Evolutionary conservation across 2,329 filamentous ascomycete species (phyloP).

Genomic region (Chaetomiaceae sp.): DNA sequence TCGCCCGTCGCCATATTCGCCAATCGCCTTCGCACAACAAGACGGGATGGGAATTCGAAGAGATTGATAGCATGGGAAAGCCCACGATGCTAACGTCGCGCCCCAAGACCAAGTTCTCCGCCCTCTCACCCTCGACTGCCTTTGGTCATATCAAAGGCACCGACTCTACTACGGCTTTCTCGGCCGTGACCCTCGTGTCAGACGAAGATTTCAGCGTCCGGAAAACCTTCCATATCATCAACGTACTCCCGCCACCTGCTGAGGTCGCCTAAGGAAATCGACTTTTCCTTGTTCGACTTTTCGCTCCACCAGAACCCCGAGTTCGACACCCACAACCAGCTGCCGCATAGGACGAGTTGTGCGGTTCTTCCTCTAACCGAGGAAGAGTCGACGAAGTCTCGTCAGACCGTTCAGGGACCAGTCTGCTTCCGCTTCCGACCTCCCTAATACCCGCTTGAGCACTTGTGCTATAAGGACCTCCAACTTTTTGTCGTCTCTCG

Average conservation of each 20-base stretch:
- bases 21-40: not conserved
- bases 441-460: slow-evolving; percentile 66
- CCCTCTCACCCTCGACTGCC: slow-evolving; percentile 39
- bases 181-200: slow-evolving; percentile 58
- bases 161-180: slow-evolving; percentile 55
- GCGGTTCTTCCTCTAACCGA: slow-evolving; percentile 98
- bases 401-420: slow-evolving; percentile 85
- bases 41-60: not conserved
- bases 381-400: slow-evolving; percentile 99
- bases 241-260: slow-evolving; percentile 58
- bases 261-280: slow-evolving; percentile 46
- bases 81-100: slow-evolving; percentile 15
- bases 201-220: slow-evolving; percentile 67
- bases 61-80: not conserved
- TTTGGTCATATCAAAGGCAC: slow-evolving; percentile 67
- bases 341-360: slow-evolving; percentile 99
- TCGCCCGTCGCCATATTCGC: not conserved
- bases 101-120: slow-evolving; percentile 1
- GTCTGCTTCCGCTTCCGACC: slow-evolving; percentile 93
- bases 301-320: slow-evolving; percentile 42
- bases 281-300: slow-evolving; percentile 48
- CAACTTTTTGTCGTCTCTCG: slow-evolving; percentile 12
- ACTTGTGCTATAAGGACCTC: slow-evolving; percentile 10
- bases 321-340: slow-evolving; percentile 68
- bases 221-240: slow-evolving; percentile 63